These are phyloP conservation scores for Trichoderma oligosporum DNA, from an alignment of 2,329 filamentous ascomycete genomes.

Conservation along the genomic window DNA sequence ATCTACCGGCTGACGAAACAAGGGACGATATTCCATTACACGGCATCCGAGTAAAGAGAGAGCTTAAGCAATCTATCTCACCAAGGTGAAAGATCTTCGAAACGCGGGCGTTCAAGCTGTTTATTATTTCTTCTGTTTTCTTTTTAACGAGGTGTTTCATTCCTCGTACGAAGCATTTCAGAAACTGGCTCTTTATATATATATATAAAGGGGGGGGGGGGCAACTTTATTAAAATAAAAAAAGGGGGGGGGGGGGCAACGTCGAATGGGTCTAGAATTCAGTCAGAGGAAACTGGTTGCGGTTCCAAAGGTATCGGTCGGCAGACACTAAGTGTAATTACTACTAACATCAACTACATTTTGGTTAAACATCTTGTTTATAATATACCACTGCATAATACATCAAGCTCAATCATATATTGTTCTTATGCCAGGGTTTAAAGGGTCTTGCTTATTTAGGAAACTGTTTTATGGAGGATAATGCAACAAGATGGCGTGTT, in stretches of 20 bases:
- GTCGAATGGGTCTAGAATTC: not conserved
- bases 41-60: constrained; percentile 37
- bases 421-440: too few species aligned
- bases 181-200: too few species aligned
- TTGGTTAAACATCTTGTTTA: not conserved
- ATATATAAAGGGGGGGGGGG: not conserved
- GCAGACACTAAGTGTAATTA: not conserved
- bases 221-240: too few species aligned
- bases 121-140: not conserved
- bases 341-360: not conserved
- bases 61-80: constrained; percentile 31
- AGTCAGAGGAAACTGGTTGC: not conserved
- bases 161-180: not conserved
- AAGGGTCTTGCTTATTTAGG: too few species aligned
- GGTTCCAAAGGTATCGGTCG: not conserved
- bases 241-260: not conserved
- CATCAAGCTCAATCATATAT: too few species aligned
- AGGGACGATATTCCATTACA: constrained; percentile 39
- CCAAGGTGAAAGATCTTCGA: not conserved
- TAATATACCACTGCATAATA: not conserved
- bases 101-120: not conserved
- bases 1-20: constrained; percentile 27
- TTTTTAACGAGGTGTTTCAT: not conserved
- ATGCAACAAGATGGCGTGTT: too few species aligned
- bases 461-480: too few species aligned